These are phyloP conservation scores for Lasiosphaeriaceae sp. DNA, from an alignment of 495 filamentous ascomycete species.

Conservation along the genomic window DNA sequence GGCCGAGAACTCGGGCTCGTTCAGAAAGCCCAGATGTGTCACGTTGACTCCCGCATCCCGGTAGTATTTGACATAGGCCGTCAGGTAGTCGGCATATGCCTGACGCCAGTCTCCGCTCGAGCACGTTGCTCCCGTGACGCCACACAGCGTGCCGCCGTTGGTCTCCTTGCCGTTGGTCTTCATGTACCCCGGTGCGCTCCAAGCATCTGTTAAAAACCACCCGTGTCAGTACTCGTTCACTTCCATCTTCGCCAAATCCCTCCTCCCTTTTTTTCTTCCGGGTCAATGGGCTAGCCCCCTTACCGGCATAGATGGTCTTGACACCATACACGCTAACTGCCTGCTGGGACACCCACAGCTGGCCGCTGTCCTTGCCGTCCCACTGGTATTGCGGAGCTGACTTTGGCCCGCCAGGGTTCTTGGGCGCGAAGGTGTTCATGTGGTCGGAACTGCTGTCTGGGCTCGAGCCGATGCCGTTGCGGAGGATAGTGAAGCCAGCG, in stretches of 20 bases:
- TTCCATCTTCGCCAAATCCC: no score
- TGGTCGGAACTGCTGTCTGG: constrained; percentile 40
- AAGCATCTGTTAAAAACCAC: constrained; percentile 37
- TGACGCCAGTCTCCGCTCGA: constrained; percentile 52
- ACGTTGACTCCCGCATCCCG: constrained; percentile 46
- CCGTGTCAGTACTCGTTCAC: no score
- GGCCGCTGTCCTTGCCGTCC: constrained; percentile 51
- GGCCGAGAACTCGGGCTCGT: constrained; percentile 40
- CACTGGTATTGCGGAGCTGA: constrained; percentile 42
- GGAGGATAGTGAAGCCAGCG: constrained; percentile 53
- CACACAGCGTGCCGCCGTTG: constrained; percentile 51
- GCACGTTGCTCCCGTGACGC: constrained; percentile 43
- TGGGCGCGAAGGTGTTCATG: constrained; percentile 47
- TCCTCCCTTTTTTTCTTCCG: no score
- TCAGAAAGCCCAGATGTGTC: constrained; percentile 45
- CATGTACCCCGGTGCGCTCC: constrained; percentile 55
- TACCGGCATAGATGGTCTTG: constrained; percentile 50
- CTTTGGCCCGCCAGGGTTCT: constrained; percentile 39
- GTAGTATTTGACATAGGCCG: constrained; percentile 49
- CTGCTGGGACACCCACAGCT: constrained; percentile 50
- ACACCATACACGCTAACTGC: constrained; percentile 45
- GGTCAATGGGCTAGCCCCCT: background rate
- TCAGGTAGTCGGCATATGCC: constrained; percentile 52
- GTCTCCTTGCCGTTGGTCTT: constrained; percentile 50
- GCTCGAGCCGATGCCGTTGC: constrained; percentile 53